Evolutionary conservation across 192 early-diverging fungal species (phyloP).

Genomic region (Backusella westeae): DNA sequence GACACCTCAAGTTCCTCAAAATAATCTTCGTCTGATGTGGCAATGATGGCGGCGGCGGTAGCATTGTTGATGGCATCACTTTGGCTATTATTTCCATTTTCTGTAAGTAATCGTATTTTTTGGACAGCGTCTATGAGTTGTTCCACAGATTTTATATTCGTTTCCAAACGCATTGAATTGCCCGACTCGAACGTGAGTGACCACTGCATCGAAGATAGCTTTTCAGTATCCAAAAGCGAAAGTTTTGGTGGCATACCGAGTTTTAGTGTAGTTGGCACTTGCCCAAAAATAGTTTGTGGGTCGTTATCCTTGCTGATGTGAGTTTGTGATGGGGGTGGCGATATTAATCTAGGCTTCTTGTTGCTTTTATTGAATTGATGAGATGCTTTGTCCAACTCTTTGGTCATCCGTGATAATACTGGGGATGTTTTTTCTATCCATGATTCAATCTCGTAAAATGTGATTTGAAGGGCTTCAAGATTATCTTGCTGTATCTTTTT

Average conservation of each 20-base stretch:
- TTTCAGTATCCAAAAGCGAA: not conserved
- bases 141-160: conserved; percentile 38
- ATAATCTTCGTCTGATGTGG: not conserved
- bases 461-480: conserved; percentile 37
- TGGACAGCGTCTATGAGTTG: conserved; percentile 38
- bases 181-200: conserved; percentile 29
- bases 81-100: not conserved
- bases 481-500: conserved; percentile 34
- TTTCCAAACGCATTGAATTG: conserved; percentile 31
- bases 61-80: conserved; percentile 11
- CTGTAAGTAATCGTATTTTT: conserved; percentile 24
- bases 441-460: conserved; percentile 40
- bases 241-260: not conserved
- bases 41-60: not conserved
- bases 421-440: conserved; percentile 40
- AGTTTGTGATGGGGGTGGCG: not conserved
- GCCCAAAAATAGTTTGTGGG: not conserved
- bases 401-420: conserved; percentile 34
- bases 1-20: not conserved
- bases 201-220: conserved; percentile 23
- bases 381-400: conserved; percentile 35
- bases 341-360: not conserved
- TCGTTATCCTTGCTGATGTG: not conserved
- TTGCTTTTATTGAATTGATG: conserved; percentile 27
- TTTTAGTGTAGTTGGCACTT: not conserved